A percentile compares a stretch with the other conserved stretches of the same genome.
These are phyloP conservation scores for Arachnomyces sp. DNA, from an alignment of 2,329 filamentous ascomycete species.

Conservation along the genomic window DNA sequence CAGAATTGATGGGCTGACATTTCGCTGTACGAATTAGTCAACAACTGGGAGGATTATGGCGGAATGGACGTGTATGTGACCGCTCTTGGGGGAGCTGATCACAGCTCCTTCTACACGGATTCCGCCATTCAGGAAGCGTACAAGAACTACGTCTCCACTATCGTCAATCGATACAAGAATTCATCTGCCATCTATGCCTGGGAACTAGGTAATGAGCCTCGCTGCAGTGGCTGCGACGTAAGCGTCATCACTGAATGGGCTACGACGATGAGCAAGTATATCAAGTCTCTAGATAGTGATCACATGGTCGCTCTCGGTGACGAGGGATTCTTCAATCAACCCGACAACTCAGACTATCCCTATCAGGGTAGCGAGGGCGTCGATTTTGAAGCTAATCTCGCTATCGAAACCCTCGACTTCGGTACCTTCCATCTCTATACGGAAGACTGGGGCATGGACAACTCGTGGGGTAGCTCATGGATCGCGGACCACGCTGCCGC, in stretches of 20 bases:
- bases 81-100: constrained; percentile 45
- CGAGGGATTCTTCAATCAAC: constrained; percentile 50
- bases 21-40: constrained; percentile 46
- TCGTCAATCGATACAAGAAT: constrained; percentile 53
- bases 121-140: constrained; percentile 50
- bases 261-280: constrained; percentile 48
- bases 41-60: constrained; percentile 63
- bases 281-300: constrained; percentile 54
- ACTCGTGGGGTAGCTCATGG: constrained; percentile 42
- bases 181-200: constrained; percentile 58
- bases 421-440: constrained; percentile 50
- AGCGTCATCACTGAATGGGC: constrained; percentile 56
- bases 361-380: constrained; percentile 45
- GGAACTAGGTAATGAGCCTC: constrained; percentile 61
- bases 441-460: constrained; percentile 32
- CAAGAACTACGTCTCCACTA: constrained; percentile 52
- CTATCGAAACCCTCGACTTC: constrained; percentile 49
- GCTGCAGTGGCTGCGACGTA: constrained; percentile 54
- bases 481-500: constrained; percentile 38
- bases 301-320: constrained; percentile 60
- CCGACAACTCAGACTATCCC: constrained; percentile 47
- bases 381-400: constrained; percentile 46
- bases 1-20: too few relatives aligned
- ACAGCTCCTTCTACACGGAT: constrained; percentile 53
- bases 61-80: constrained; percentile 54